Percentiles rank a stretch among this genome's conserved stretches.
Conservation (phyloP, 169 alveolate genomes). For the Plasmodium berghei region DNA sequence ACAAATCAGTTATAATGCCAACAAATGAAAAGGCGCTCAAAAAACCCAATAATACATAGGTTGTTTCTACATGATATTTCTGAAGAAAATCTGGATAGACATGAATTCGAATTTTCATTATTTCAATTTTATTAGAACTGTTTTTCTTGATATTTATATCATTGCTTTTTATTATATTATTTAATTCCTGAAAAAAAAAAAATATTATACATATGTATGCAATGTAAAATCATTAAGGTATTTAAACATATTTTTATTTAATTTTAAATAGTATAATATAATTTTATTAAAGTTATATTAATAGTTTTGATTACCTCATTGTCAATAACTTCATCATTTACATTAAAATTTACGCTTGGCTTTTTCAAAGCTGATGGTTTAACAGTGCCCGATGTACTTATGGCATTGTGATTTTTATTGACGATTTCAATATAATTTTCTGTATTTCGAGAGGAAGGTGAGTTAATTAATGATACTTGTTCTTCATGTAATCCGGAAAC, state of each 20-base stretch:
- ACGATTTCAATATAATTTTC: slow-evolving; percentile 15
- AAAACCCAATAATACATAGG: slow-evolving; percentile 64
- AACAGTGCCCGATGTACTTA: slow-evolving; percentile 8
- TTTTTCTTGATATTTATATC: slow-evolving; percentile 25
- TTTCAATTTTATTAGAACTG: slow-evolving; percentile 63
- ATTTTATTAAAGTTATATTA: slow-evolving; percentile 2
- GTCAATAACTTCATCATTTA: slow-evolving; percentile 28
- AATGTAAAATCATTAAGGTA: background rate
- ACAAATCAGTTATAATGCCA: slow-evolving; percentile 70
- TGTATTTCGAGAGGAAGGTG: slow-evolving; percentile 25
- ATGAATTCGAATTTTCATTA: slow-evolving; percentile 73
- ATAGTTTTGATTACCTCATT: slow-evolving; percentile 33
- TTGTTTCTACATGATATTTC: slow-evolving; percentile 74
- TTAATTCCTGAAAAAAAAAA: slow-evolving; percentile 57
- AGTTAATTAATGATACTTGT: background rate
- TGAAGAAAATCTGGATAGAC: slow-evolving; percentile 72
- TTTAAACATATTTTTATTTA: background rate
- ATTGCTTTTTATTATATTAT: slow-evolving; percentile 25
- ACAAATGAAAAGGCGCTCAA: slow-evolving; percentile 65
- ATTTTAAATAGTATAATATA: background rate
- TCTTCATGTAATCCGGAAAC: slow-evolving; percentile 15
- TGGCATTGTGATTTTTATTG: slow-evolving; percentile 17
- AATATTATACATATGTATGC: slow-evolving; percentile 15
- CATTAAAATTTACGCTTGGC: slow-evolving; percentile 22
- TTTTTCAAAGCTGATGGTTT: slow-evolving; percentile 27